A percentile compares a stretch with the other conserved stretches of the same genome.
Conservation (phyloP, 164 flowering plant genomes). For the Piper betle region DNA sequence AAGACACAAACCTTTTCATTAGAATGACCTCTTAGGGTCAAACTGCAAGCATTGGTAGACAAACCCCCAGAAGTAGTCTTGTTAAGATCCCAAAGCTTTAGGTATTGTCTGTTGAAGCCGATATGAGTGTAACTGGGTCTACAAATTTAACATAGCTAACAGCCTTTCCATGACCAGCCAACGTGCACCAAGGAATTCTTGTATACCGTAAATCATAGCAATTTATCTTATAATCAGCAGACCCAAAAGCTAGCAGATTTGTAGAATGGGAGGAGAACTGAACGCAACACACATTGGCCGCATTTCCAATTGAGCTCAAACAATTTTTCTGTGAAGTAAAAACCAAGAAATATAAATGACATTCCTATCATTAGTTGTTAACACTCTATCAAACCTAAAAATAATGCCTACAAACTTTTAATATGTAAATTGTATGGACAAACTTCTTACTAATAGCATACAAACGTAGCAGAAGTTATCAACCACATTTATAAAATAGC, state of each 20-base stretch:
- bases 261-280: slow-evolving; percentile 77
- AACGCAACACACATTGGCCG: slow-evolving; percentile 89
- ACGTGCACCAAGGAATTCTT: slow-evolving; percentile 76
- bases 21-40: slow-evolving; percentile 72
- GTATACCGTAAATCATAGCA: slow-evolving; percentile 83
- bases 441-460: too few species aligned
- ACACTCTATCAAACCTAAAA: background rate
- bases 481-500: background rate
- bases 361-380: too few species aligned
- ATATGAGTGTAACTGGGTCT: slow-evolving; percentile 69
- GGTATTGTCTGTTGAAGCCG: slow-evolving; percentile 93
- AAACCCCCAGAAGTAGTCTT: slow-evolving; percentile 39
- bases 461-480: background rate
- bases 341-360: background rate
- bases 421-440: too few species aligned
- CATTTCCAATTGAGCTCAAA: slow-evolving; percentile 54
- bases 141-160: slow-evolving; percentile 90
- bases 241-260: slow-evolving; percentile 77
- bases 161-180: slow-evolving; percentile 78
- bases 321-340: slow-evolving; percentile 41
- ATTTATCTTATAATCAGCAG: slow-evolving; percentile 74
- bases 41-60: slow-evolving; percentile 60
- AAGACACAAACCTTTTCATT: slow-evolving; percentile 68
- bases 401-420: background rate
- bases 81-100: slow-evolving; percentile 90